These are phyloP conservation scores for Zea luxurians DNA, from an alignment of 176 grass and related monocot genomes.

Conservation along the genomic window DNA sequence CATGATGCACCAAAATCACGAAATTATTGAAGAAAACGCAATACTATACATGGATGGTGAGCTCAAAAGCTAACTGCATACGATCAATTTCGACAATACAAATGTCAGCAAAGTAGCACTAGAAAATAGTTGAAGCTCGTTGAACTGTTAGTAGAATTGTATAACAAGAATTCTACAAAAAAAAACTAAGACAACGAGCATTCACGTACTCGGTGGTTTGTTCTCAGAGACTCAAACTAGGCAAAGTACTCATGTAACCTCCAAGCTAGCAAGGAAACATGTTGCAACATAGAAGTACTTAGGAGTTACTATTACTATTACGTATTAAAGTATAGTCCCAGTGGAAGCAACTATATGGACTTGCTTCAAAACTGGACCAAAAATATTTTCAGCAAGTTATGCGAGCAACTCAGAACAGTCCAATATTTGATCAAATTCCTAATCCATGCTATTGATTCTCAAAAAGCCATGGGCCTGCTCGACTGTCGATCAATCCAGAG, in stretches of 20 bases:
- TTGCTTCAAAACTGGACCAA: conserved; percentile 1
- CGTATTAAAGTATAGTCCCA: too few species aligned
- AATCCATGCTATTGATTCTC: neutral
- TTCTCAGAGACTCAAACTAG: neutral
- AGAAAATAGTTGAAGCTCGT: neutral
- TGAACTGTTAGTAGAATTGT: neutral
- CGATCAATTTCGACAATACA: neutral
- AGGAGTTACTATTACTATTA: too few species aligned
- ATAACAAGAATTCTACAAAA: neutral
- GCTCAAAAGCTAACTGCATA: conserved; percentile 17
- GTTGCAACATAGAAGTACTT: neutral
- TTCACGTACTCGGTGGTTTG: neutral
- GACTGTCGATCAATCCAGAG: neutral
- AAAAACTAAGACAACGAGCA: neutral
- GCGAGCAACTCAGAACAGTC: neutral
- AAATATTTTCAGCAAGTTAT: neutral
- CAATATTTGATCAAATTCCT: neutral
- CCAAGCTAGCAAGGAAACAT: neutral
- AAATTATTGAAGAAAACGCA: neutral
- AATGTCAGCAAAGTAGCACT: neutral
- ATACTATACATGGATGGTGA: neutral
- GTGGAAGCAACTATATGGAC: neutral
- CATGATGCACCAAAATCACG: neutral
- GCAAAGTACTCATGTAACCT: neutral
- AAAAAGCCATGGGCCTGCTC: neutral